A percentile compares a stretch with the other conserved stretches of the same genome.
phyloP scores from a whole-genome alignment of 306 rosid species.

The Glycine latifolia region DNA sequence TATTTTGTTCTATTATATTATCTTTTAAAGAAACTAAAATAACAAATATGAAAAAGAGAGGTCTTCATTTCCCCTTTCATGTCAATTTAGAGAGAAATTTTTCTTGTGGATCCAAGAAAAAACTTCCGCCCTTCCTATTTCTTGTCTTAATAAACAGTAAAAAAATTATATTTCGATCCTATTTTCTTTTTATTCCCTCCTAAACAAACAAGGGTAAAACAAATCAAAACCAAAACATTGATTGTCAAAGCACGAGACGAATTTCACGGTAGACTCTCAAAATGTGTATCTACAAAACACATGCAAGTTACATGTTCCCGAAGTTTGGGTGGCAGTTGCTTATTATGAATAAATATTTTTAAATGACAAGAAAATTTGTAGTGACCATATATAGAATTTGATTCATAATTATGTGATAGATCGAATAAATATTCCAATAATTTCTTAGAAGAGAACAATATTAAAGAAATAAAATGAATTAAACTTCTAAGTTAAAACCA shows the following conservation, averaged over 20 bases:
- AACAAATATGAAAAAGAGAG: no score
- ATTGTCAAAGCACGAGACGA: background rate
- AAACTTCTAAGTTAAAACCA: no score
- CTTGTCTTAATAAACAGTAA: background rate
- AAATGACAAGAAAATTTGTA: slow-evolving; percentile 21
- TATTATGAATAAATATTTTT: background rate
- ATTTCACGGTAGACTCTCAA: background rate
- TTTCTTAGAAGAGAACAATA: no score
- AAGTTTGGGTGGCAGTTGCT: background rate
- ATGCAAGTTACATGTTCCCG: background rate
- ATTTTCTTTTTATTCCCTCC: background rate
- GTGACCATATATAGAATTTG: background rate
- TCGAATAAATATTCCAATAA: no score
- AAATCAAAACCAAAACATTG: background rate
- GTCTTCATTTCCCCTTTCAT: no score
- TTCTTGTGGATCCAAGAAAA: background rate
- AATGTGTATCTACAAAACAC: background rate
- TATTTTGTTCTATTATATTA: no score
- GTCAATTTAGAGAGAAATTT: background rate
- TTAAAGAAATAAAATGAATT: no score
- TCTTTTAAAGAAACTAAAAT: no score
- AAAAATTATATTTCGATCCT: background rate
- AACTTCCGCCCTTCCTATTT: background rate
- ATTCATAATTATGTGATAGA: background rate
- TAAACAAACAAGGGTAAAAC: background rate